A percentile compares a stretch with the other conserved stretches of the same genome.
Evolutionary conservation across 2,329 filamentous ascomycete genomes (phyloP).

Genomic region (Calonectria montana): DNA sequence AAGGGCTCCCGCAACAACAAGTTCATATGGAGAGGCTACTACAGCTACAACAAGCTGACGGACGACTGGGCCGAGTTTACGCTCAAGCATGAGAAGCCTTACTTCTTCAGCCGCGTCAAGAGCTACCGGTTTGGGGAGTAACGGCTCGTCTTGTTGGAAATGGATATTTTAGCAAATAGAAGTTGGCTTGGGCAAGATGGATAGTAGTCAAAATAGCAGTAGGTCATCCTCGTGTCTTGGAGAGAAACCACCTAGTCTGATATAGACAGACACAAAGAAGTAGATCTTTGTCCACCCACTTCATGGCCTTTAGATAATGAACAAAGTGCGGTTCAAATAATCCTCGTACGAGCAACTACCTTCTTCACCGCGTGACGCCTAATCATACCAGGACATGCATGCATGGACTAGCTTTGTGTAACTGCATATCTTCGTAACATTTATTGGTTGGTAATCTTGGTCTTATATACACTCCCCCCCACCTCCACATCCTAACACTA

Average conservation of each 20-base stretch:
- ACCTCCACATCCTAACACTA: slow-evolving; percentile 8
- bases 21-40: slow-evolving; percentile 88
- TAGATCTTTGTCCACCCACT: neutral
- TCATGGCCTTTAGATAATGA: neutral
- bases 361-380: too few species aligned
- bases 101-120: slow-evolving; percentile 74
- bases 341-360: too few species aligned
- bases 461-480: neutral
- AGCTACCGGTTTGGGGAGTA: slow-evolving; percentile 66
- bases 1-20: slow-evolving; percentile 83
- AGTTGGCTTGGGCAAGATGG: neutral
- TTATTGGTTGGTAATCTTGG: slow-evolving; percentile 7
- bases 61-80: slow-evolving; percentile 91
- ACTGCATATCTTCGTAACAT: slow-evolving; percentile 24
- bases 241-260: too few species aligned
- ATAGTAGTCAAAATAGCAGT: neutral
- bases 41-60: slow-evolving; percentile 88
- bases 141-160: neutral
- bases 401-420: neutral
- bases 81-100: slow-evolving; percentile 72
- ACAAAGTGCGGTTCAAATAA: neutral
- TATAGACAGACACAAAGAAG: neutral
- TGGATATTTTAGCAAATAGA: neutral
- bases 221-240: neutral
- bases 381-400: too few species aligned